phyloP scores from a whole-genome alignment of 1,139 yeast species.

The Lodderomyces theae region DNA sequence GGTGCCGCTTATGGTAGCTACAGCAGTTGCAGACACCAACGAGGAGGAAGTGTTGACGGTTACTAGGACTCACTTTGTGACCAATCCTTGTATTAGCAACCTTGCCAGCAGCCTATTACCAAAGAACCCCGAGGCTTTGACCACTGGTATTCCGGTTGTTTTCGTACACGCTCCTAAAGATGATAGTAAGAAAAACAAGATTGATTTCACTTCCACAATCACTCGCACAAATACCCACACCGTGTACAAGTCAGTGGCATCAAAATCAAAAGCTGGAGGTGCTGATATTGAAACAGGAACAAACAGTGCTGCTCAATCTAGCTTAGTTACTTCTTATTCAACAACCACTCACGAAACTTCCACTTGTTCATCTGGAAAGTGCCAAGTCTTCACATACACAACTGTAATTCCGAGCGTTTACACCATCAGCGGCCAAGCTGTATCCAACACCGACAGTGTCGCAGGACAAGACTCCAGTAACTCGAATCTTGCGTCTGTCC shows the following conservation, averaged over 20 bases:
- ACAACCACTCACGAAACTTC: conserved; percentile 14
- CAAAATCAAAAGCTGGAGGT: background rate
- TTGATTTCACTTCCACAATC: background rate
- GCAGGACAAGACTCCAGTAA: background rate
- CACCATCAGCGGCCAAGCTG: conserved; percentile 1
- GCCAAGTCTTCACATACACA: conserved; percentile 12
- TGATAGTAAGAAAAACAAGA: background rate
- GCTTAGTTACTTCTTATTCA: conserved; percentile 5
- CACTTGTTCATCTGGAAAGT: conserved; percentile 15
- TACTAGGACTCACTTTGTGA: conserved; percentile 32
- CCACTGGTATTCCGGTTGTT: conserved; percentile 32
- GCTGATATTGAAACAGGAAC: conserved; percentile 13
- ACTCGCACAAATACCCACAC: conserved; percentile 5
- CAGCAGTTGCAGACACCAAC: background rate
- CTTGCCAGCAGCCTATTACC: conserved; percentile 23
- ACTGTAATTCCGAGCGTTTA: conserved; percentile 16
- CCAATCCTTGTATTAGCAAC: conserved; percentile 28
- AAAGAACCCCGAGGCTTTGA: conserved; percentile 21
- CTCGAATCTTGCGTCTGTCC: conserved; percentile 1
- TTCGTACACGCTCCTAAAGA: conserved; percentile 26
- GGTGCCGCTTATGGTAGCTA: background rate
- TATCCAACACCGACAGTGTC: background rate
- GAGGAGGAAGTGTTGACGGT: conserved; percentile 21
- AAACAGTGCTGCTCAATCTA: conserved; percentile 8
- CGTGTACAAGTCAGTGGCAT: conserved; percentile 1